A percentile compares a stretch with the other conserved stretches of the same genome.
Conservation (phyloP, 2,329 filamentous ascomycete species). For the Helicocarpus griseus region DNA sequence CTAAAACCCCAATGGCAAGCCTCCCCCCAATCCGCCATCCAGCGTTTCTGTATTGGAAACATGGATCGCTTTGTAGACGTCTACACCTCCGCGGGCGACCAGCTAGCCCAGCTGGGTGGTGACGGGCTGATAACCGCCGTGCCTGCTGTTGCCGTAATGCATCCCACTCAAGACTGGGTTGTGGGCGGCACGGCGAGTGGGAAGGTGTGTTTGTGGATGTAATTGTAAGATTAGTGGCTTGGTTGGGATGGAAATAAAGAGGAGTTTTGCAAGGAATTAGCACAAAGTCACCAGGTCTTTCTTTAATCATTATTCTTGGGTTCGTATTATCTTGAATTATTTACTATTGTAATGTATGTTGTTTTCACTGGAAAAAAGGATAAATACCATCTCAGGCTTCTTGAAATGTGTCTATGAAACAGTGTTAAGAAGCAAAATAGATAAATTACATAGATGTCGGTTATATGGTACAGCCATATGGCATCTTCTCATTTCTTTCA, state of each 20-base stretch:
- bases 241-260: not conserved
- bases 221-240: conserved; percentile 13
- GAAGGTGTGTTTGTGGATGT: conserved; percentile 88
- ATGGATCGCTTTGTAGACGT: conserved; percentile 98
- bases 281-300: too few species aligned
- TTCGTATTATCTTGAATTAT: too few species aligned
- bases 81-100: conserved; percentile 70
- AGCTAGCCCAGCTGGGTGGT: conserved; percentile 78
- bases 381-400: too few species aligned
- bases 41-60: conserved; percentile 87
- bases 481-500: too few species aligned
- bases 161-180: conserved; percentile 82
- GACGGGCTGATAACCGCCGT: conserved; percentile 82
- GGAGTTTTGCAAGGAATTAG: too few species aligned
- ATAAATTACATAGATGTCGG: not conserved
- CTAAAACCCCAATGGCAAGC: conserved; percentile 84
- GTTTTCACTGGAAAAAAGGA: too few species aligned
- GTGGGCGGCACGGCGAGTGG: conserved; percentile 85
- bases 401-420: too few species aligned
- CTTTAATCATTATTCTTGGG: too few species aligned
- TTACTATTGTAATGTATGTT: too few species aligned
- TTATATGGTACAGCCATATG: not conserved
- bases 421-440: not conserved
- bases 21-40: conserved; percentile 64
- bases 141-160: conserved; percentile 83